These are phyloP conservation scores for Erodium moschatum DNA, from an alignment of 441 rosid species.

Conservation along the genomic window DNA sequence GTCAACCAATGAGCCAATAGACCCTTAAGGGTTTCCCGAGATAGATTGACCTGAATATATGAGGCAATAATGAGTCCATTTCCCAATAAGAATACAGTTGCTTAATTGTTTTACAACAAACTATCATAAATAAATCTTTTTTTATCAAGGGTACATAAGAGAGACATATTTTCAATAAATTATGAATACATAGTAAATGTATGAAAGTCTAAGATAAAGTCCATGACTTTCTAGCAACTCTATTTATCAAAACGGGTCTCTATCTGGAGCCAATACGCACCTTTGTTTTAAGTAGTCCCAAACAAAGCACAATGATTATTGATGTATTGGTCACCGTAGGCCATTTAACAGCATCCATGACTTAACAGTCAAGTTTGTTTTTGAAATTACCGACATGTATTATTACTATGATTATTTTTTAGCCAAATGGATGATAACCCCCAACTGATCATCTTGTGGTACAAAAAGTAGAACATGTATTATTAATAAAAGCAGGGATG, in stretches of 20 bases:
- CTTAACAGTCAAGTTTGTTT: not conserved
- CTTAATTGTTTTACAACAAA: not conserved
- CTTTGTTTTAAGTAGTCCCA: not conserved
- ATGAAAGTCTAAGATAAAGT: not conserved
- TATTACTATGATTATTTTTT: not conserved
- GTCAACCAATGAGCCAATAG: conserved; percentile 81
- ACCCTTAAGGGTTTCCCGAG: conserved; percentile 95
- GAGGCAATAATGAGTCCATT: not conserved
- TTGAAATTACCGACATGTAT: not conserved
- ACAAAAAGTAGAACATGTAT: not conserved
- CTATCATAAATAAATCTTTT: not conserved
- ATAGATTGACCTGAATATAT: conserved; percentile 68
- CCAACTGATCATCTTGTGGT: not conserved
- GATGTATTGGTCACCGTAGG: not conserved
- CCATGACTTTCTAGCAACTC: not conserved
- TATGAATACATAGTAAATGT: not conserved
- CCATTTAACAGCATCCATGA: not conserved
- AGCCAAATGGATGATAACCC: not conserved
- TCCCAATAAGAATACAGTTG: not conserved
- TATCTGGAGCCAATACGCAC: not conserved
- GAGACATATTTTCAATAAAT: not conserved
- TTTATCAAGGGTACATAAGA: not conserved
- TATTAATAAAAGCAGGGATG: too few relatives aligned
- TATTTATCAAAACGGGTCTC: not conserved
- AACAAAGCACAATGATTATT: not conserved